Conservation (phyloP, 805 yeast species). For the Kazachstania martiniae region DNA sequence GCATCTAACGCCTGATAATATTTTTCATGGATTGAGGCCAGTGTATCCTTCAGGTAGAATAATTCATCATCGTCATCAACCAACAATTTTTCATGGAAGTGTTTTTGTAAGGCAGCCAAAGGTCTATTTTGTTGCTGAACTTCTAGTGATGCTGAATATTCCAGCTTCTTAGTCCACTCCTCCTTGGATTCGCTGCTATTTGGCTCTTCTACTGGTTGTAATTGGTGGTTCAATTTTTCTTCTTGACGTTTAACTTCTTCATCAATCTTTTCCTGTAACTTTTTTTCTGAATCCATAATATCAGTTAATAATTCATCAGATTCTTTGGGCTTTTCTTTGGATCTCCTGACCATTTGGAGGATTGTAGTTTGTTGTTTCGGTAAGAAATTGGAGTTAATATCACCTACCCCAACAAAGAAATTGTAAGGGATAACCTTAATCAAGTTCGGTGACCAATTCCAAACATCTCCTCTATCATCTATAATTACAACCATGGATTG, state of each 20-base stretch:
- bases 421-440: slow-evolving; percentile 92
- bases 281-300: slow-evolving; percentile 25
- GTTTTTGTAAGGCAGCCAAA: slow-evolving; percentile 68
- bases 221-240: slow-evolving; percentile 24
- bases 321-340: slow-evolving; percentile 22
- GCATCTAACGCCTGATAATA: slow-evolving; percentile 46
- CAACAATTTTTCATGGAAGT: slow-evolving; percentile 48
- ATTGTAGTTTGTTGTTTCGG: slow-evolving; percentile 74
- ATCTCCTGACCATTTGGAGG: slow-evolving; percentile 24
- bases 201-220: slow-evolving; percentile 21
- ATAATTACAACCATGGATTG: slow-evolving; percentile 94
- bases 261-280: slow-evolving; percentile 21
- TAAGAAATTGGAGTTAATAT: slow-evolving; percentile 83
- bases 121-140: slow-evolving; percentile 78
- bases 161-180: slow-evolving; percentile 46
- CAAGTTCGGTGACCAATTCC: slow-evolving; percentile 93
- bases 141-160: slow-evolving; percentile 61
- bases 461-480: slow-evolving; percentile 96
- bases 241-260: slow-evolving; percentile 29
- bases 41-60: slow-evolving; percentile 45
- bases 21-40: slow-evolving; percentile 51
- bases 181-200: slow-evolving; percentile 30
- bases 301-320: slow-evolving; percentile 26
- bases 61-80: slow-evolving; percentile 79
- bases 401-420: slow-evolving; percentile 95